These are phyloP conservation scores for Salix udensis DNA, from an alignment of 345 rosid species.

Conservation along the genomic window DNA sequence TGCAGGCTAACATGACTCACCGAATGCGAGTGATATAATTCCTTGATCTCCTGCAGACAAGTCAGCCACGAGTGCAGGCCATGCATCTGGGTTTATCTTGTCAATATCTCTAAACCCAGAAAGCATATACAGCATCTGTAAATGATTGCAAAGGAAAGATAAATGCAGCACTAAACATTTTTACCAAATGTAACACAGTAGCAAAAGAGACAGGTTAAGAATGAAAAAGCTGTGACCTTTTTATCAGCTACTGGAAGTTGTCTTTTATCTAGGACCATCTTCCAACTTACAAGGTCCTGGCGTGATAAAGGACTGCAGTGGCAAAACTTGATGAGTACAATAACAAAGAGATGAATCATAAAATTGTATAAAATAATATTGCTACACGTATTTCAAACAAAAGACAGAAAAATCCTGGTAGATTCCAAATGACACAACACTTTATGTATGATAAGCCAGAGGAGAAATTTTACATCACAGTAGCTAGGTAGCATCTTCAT, in stretches of 20 bases:
- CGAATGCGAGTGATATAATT: constrained; percentile 80
- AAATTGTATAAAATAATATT: background rate
- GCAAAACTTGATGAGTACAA: constrained; percentile 16
- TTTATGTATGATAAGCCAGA: background rate
- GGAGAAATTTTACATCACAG: background rate
- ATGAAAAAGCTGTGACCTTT: constrained; percentile 43
- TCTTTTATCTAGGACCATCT: constrained; percentile 80
- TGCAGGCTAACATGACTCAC: constrained; percentile 43
- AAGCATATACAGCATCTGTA: constrained; percentile 55
- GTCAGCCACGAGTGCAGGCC: constrained; percentile 90
- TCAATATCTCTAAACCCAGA: constrained; percentile 85
- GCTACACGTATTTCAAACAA: background rate
- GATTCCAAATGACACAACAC: background rate
- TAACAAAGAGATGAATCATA: constrained; percentile 6
- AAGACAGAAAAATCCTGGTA: background rate
- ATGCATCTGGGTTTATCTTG: constrained; percentile 81
- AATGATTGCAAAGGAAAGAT: constrained; percentile 6
- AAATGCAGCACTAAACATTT: background rate
- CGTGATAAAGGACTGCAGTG: constrained; percentile 68
- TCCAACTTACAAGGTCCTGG: constrained; percentile 96
- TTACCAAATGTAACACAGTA: background rate
- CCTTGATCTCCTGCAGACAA: constrained; percentile 83
- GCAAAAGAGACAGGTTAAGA: background rate
- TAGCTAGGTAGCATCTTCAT: background rate
- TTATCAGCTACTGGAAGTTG: constrained; percentile 80